Evolutionary conservation across 1,139 yeast genomes (phyloP).

Genomic region (Magnusiomyces paraingens): DNA sequence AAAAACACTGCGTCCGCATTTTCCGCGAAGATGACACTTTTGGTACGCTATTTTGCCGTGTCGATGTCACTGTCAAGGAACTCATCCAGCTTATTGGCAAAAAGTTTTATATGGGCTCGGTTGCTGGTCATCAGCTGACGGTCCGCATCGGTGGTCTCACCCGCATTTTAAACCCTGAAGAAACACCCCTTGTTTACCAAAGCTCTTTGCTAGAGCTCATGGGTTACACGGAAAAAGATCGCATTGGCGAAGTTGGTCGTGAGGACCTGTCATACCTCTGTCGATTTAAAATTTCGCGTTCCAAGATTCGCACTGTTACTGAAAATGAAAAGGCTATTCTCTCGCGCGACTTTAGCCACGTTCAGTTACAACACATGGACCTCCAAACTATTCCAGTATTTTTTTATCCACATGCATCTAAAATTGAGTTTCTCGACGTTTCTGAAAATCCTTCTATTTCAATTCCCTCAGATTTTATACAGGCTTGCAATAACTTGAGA

Average conservation of each 20-base stretch:
- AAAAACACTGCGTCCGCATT: constrained; percentile 51
- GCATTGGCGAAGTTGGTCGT: constrained; percentile 71
- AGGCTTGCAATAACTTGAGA: constrained; percentile 66
- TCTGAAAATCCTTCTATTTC: constrained; percentile 83
- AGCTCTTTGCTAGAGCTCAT: constrained; percentile 64
- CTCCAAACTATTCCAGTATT: constrained; percentile 80
- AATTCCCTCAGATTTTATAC: constrained; percentile 79
- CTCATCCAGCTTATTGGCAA: constrained; percentile 60
- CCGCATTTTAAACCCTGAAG: constrained; percentile 64
- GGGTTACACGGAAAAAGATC: constrained; percentile 76
- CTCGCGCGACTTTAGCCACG: constrained; percentile 64
- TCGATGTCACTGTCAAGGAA: constrained; percentile 72
- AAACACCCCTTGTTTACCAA: constrained; percentile 74
- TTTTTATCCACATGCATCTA: constrained; percentile 74
- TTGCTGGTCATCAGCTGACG: constrained; percentile 71
- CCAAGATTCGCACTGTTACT: constrained; percentile 41
- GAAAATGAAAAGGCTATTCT: constrained; percentile 60
- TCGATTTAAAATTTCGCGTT: constrained; percentile 62
- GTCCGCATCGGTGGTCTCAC: constrained; percentile 73
- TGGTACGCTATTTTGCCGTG: constrained; percentile 68
- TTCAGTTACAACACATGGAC: constrained; percentile 66
- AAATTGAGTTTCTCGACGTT: constrained; percentile 75
- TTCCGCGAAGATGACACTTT: constrained; percentile 78
- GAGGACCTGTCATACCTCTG: constrained; percentile 84
- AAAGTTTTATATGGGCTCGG: constrained; percentile 68